phyloP scores from a whole-genome alignment of 73 alveolate species.

The Durusdinium trenchii region DNA sequence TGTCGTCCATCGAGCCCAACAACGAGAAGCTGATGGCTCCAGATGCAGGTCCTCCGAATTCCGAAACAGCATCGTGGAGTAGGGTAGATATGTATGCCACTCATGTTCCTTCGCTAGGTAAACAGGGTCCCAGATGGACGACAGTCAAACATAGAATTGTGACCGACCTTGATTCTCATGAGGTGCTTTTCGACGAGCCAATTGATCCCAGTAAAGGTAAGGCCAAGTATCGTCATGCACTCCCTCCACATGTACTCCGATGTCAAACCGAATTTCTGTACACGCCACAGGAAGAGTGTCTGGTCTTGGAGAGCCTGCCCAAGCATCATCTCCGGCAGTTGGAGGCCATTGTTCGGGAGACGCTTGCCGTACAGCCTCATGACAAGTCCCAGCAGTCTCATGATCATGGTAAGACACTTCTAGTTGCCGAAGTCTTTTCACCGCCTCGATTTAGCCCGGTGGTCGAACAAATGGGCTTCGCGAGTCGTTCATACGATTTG shows the following conservation, averaged over 20 bases:
- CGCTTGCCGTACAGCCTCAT: neutral
- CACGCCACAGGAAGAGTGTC: neutral
- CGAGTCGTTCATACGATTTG: neutral
- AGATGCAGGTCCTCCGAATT: neutral
- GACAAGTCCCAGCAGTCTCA: neutral
- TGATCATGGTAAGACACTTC: neutral
- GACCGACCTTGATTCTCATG: too few species aligned
- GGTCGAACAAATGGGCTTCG: neutral
- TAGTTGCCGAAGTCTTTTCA: constrained; percentile 21
- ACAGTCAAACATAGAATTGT: too few species aligned
- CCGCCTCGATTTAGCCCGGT: neutral
- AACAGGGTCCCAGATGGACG: too few species aligned
- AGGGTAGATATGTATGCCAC: too few species aligned
- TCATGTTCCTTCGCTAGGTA: too few species aligned
- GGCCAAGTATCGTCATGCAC: too few species aligned
- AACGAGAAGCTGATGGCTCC: neutral
- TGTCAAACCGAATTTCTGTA: neutral
- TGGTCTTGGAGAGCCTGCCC: neutral
- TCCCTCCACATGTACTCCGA: too few species aligned
- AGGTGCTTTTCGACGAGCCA: too few species aligned
- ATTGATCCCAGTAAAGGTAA: too few species aligned
- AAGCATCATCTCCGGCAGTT: neutral
- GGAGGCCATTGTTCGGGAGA: neutral
- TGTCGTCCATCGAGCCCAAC: neutral
- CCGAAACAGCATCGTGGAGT: too few species aligned